Conservation (phyloP, 148 eudicot genomes). For the Amaranthus cruentus region DNA sequence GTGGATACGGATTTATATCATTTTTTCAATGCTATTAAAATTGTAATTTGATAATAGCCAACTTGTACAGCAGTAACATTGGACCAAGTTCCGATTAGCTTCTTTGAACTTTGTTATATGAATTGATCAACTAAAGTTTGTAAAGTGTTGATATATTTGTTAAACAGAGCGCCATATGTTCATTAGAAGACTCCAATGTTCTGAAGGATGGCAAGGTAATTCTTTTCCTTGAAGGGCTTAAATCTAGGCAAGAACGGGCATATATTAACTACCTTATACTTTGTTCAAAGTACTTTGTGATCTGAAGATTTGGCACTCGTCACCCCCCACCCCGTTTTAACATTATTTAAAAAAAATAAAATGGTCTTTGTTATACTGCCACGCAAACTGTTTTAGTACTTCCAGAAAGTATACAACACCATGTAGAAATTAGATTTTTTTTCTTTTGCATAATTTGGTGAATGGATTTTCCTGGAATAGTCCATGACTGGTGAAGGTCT, state of each 20-base stretch:
- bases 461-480: neutral
- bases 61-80: neutral
- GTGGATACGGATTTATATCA: neutral
- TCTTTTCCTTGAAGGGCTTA: neutral
- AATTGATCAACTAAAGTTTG: neutral
- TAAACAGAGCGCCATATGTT: constrained; percentile 77
- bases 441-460: too few relatives aligned
- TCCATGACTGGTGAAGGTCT: neutral
- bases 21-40: neutral
- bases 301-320: neutral
- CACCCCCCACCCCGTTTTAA: neutral
- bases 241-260: too few relatives aligned
- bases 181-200: constrained; percentile 63
- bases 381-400: too few relatives aligned
- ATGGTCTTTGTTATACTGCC: too few relatives aligned
- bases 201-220: constrained; percentile 75
- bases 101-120: neutral
- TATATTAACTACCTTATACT: neutral
- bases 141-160: constrained; percentile 7
- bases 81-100: neutral
- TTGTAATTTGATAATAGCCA: neutral
- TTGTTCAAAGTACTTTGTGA: neutral
- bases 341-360: too few relatives aligned
- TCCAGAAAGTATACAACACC: too few relatives aligned
- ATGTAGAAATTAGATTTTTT: too few relatives aligned